These are phyloP conservation scores for Millerozyma miso DNA, from an alignment of 805 yeast species.

Conservation along the genomic window DNA sequence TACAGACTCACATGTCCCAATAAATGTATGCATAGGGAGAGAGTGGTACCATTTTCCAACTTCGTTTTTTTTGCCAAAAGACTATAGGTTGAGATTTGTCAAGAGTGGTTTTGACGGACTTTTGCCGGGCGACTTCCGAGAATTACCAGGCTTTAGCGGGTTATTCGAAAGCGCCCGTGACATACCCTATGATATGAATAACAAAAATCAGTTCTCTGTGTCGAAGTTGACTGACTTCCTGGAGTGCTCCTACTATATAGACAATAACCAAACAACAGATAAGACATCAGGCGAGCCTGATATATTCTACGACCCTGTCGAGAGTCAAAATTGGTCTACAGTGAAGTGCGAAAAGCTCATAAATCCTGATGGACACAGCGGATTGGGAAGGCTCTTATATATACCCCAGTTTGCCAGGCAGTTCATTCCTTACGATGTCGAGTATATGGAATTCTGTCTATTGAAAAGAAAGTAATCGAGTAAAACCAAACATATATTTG, in stretches of 20 bases:
- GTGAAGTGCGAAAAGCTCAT: constrained; percentile 48
- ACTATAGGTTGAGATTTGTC: constrained; percentile 62
- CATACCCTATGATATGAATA: constrained; percentile 68
- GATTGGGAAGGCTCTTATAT: constrained; percentile 52
- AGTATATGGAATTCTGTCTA: constrained; percentile 50
- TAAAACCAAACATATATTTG: background rate
- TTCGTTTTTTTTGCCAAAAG: constrained; percentile 71
- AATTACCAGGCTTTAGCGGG: constrained; percentile 19
- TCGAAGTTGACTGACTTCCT: constrained; percentile 48
- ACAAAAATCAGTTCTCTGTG: constrained; percentile 61
- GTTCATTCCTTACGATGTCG: constrained; percentile 30
- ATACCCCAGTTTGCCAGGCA: constrained; percentile 36
- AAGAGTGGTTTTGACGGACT: constrained; percentile 80
- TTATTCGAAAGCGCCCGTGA: constrained; percentile 32
- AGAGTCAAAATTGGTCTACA: constrained; percentile 42
- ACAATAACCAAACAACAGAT: constrained; percentile 50
- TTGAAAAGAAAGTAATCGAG: constrained; percentile 15
- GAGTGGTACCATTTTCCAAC: constrained; percentile 95
- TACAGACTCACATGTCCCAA: background rate
- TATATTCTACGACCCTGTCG: constrained; percentile 10
- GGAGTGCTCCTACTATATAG: constrained; percentile 68
- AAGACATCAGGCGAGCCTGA: constrained; percentile 39
- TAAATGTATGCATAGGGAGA: constrained; percentile 80
- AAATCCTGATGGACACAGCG: constrained; percentile 45
- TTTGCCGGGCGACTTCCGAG: constrained; percentile 82